Evolutionary conservation across 2,329 filamentous ascomycete genomes (phyloP).

Genomic region (Microcyclospora pomicola): DNA sequence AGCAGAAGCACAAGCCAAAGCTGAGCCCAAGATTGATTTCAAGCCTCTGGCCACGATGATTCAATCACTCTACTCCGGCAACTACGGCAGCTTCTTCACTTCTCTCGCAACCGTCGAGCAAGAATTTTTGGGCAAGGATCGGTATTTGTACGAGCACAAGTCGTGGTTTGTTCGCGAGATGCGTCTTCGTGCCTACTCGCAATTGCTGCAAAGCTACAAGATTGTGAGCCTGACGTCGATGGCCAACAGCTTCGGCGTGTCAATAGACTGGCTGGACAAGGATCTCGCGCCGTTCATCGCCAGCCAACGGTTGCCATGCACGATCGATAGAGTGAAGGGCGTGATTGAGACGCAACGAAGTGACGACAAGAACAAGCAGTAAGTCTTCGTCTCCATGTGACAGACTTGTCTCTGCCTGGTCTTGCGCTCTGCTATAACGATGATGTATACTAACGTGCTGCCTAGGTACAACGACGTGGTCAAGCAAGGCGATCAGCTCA

Average conservation of each 20-base stretch:
- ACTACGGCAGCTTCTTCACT: conserved; percentile 88
- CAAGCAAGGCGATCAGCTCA: conserved; percentile 91
- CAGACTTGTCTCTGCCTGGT: background rate
- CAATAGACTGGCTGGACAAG: conserved; percentile 87
- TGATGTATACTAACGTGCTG: background rate
- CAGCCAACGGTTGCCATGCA: conserved; percentile 84
- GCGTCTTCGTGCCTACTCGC: conserved; percentile 89
- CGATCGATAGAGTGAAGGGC: conserved; percentile 90
- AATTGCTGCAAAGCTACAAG: conserved; percentile 91
- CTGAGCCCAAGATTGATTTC: conserved; percentile 77
- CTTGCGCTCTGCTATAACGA: background rate
- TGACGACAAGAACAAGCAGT: conserved; percentile 98
- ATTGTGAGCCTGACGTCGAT: conserved; percentile 95
- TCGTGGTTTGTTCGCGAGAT: conserved; percentile 98
- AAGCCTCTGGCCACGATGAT: conserved; percentile 76
- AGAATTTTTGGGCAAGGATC: conserved; percentile 83
- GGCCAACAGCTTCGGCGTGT: conserved; percentile 93
- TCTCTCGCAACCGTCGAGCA: conserved; percentile 83
- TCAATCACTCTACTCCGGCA: conserved; percentile 79
- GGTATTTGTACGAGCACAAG: conserved; percentile 90
- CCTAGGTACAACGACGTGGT: conserved; percentile 76
- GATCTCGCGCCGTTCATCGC: conserved; percentile 97
- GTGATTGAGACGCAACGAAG: conserved; percentile 97
- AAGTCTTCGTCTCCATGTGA: conserved; percentile 11
- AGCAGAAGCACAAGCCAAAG: conserved; percentile 52